Conservation (phyloP, 371 early-diverging fungal genomes). For the Mucor irregularis region DNA sequence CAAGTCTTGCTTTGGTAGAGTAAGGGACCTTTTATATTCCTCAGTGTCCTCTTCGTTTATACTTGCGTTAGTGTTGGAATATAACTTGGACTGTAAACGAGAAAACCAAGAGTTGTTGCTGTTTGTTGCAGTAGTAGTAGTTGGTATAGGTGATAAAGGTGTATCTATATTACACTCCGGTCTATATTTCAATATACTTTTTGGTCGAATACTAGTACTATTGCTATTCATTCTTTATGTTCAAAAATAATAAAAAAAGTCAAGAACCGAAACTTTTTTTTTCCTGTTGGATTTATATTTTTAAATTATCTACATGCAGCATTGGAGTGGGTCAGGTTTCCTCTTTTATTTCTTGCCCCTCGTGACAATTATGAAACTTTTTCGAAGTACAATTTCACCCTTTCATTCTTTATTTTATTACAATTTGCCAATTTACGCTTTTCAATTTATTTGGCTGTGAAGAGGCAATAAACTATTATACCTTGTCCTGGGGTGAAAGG, state of each 20-base stretch:
- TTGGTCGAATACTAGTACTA: conserved; percentile 4
- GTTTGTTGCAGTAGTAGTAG: not conserved
- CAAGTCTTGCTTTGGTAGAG: conserved; percentile 35
- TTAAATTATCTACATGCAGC: no score
- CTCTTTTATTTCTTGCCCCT: no score
- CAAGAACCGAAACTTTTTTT: no score
- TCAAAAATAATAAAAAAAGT: conserved; percentile 8
- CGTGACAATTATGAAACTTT: no score
- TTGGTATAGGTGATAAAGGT: not conserved
- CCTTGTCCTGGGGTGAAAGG: no score
- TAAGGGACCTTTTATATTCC: conserved; percentile 2
- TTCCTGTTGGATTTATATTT: no score
- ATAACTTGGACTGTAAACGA: conserved; percentile 24
- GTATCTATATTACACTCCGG: not conserved
- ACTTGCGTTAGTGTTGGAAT: not conserved
- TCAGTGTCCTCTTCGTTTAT: conserved; percentile 7
- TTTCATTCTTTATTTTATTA: no score
- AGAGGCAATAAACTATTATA: no score
- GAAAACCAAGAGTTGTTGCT: conserved; percentile 28
- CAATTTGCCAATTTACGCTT: no score
- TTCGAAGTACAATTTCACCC: no score
- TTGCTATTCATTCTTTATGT: not conserved
- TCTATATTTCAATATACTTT: conserved; percentile 23
- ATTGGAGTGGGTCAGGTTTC: no score
- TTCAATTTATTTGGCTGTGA: no score